Percentiles rank a stretch among this genome's conserved stretches.
phyloP scores from a whole-genome alignment of 2,329 filamentous ascomycete species.

The Mariannaea sp. region DNA sequence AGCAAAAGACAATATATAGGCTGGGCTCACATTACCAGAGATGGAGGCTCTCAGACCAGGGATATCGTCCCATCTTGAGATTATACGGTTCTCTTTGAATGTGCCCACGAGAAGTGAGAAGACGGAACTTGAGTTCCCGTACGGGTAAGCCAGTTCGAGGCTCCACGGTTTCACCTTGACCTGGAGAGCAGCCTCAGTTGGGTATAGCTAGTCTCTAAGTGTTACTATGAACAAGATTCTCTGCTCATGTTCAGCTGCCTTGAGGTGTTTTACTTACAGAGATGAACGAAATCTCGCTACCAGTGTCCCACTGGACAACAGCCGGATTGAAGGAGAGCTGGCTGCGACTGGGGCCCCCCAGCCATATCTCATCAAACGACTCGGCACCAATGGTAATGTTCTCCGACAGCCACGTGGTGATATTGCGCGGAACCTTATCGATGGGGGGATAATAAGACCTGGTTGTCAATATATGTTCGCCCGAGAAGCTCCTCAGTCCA shows the following conservation, averaged over 20 bases:
- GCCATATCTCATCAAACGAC: constrained; percentile 58
- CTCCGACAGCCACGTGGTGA: constrained; percentile 61
- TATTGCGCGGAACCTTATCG: constrained; percentile 61
- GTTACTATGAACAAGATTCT: too few species aligned
- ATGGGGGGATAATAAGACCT: constrained; percentile 65
- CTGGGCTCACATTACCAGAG: constrained; percentile 49
- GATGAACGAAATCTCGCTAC: constrained; percentile 40
- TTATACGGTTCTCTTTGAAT: constrained; percentile 49
- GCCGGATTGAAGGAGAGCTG: constrained; percentile 61
- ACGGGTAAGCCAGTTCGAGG: constrained; percentile 59
- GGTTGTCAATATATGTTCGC: constrained; percentile 56
- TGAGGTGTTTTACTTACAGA: constrained; percentile 23
- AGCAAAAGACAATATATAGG: constrained; percentile 49
- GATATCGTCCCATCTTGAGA: constrained; percentile 53
- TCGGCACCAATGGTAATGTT: constrained; percentile 65
- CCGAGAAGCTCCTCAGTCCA: constrained; percentile 53
- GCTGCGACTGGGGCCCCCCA: constrained; percentile 60
- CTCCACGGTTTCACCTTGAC: constrained; percentile 20
- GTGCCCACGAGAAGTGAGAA: constrained; percentile 58
- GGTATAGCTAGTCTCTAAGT: constrained; percentile 50
- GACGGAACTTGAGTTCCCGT: constrained; percentile 52
- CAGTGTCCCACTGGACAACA: constrained; percentile 62
- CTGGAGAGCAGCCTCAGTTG: constrained; percentile 36
- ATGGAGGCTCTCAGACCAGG: constrained; percentile 53
- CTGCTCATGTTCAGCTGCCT: too few species aligned